These are phyloP conservation scores for Daucus carota DNA, from an alignment of 129 eudicot species.

Conservation along the genomic window DH1_v3.0 NC_030388.2:751001-751500, in stretches of 20 bases:
- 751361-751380: conserved; percentile 4
- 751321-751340: not conserved
- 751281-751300: conserved; percentile 9
- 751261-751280: conserved; percentile 16
- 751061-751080: not conserved
- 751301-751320: not conserved
- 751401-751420: conserved; percentile 1
- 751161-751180: conserved; percentile 13
- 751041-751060: conserved; percentile 11
- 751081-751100: not conserved
- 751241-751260: not conserved
- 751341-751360: not conserved
- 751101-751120: not conserved
- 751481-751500: conserved; percentile 14
- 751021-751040: conserved; percentile 22
- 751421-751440: conserved; percentile 12
- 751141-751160: conserved; percentile 5
- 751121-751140: not conserved
- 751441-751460: not conserved
- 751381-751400: not conserved
- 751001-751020: conserved; percentile 14
- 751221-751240: conserved; percentile 2
- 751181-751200: conserved; percentile 12
- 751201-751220: conserved; percentile 11
- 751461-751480: conserved; percentile 16